Conservation (phyloP, 2,329 filamentous ascomycete species). For the Aspergillus novofumigatus region DNA sequence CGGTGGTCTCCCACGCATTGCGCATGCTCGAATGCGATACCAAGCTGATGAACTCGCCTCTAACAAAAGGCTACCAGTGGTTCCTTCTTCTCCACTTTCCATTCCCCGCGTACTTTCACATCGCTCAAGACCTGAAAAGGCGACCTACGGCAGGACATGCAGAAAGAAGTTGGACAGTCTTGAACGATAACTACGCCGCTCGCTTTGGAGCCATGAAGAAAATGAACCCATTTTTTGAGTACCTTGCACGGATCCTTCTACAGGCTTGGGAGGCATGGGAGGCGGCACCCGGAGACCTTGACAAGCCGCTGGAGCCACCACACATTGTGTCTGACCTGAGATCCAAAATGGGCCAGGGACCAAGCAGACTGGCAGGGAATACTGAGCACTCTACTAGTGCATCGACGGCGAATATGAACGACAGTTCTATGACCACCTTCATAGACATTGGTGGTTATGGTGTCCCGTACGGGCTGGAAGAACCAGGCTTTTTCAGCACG, state of each 20-base stretch:
- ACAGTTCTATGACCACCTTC: neutral
- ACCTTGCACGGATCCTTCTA: conserved; percentile 38
- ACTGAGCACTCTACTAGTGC: neutral
- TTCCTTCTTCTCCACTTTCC: conserved; percentile 44
- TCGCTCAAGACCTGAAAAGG: conserved; percentile 40
- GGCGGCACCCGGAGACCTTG: conserved; percentile 7
- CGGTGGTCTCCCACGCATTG: conserved; percentile 27
- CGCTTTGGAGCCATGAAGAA: conserved; percentile 18
- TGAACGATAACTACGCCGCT: conserved; percentile 45
- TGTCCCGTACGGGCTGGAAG: neutral
- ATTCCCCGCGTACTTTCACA: conserved; percentile 46
- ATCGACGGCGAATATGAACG: neutral
- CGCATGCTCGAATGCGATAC: conserved; percentile 47
- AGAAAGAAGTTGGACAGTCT: conserved; percentile 39
- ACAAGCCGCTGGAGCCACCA: conserved; percentile 16
- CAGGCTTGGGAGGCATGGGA: conserved; percentile 39
- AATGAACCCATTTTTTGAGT: conserved; percentile 20
- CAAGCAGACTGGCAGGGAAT: neutral
- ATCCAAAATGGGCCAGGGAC: conserved; percentile 14
- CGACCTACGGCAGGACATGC: conserved; percentile 35
- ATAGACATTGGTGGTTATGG: neutral
- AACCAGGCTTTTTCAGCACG: neutral
- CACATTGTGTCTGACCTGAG: conserved; percentile 29
- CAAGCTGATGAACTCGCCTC: conserved; percentile 39
- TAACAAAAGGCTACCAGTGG: conserved; percentile 44